These are phyloP conservation scores for Nicotiana noctiflora DNA, from an alignment of 257 asterid species.

Conservation along the genomic window DNA sequence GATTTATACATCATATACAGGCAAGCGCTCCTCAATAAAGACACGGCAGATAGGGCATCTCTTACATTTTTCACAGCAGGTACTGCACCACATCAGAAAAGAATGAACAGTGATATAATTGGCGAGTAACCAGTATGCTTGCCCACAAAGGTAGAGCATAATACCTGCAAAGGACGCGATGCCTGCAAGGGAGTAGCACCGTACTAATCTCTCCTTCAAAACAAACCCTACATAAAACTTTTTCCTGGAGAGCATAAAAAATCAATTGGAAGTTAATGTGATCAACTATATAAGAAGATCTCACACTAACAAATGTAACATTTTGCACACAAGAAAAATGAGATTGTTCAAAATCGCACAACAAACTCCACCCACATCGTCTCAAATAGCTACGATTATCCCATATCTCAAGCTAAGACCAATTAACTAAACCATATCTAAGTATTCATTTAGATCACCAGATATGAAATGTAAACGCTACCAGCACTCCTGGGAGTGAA, in stretches of 20 bases:
- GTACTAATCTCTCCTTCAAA: slow-evolving; percentile 86
- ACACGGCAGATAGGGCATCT: slow-evolving; percentile 92
- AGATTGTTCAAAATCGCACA: neutral
- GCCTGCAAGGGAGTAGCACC: slow-evolving; percentile 97
- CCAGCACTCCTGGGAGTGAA: neutral
- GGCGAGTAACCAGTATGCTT: neutral
- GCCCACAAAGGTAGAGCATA: neutral
- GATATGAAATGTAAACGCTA: neutral
- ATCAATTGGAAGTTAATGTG: neutral
- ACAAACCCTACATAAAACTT: slow-evolving; percentile 87
- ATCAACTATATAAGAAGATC: neutral
- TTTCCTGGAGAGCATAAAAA: slow-evolving; percentile 53
- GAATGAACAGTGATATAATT: neutral
- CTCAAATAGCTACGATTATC: neutral
- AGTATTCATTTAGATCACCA: neutral
- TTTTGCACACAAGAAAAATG: neutral
- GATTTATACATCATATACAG: slow-evolving; percentile 93
- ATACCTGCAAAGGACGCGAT: slow-evolving; percentile 94
- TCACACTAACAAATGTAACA: neutral
- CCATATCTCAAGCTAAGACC: neutral
- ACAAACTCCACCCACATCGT: neutral
- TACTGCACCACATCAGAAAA: slow-evolving; percentile 35
- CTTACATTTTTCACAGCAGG: slow-evolving; percentile 76
- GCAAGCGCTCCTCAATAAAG: slow-evolving; percentile 58
- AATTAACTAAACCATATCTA: neutral